These are phyloP conservation scores for Madurella mycetomatis DNA, from an alignment of 2,329 filamentous ascomycete species.

Conservation along the genomic window DNA sequence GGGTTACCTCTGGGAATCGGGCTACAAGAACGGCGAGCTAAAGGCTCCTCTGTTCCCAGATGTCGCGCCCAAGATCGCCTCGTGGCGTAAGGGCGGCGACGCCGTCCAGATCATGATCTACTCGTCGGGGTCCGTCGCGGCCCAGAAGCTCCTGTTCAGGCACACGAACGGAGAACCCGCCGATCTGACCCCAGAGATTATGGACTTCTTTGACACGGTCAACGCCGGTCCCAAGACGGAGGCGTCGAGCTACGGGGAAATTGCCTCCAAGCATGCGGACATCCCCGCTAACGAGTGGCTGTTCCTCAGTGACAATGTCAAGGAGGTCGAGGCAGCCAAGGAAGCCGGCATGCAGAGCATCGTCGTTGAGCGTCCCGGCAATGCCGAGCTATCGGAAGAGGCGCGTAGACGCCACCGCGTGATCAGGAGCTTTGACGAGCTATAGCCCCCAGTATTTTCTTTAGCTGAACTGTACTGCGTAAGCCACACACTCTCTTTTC, in stretches of 20 bases:
- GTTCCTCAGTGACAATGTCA: constrained; percentile 78
- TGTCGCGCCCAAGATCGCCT: constrained; percentile 58
- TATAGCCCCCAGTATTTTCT: constrained; percentile 10
- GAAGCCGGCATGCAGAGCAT: constrained; percentile 59
- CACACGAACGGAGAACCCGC: constrained; percentile 56
- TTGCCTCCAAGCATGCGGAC: constrained; percentile 47
- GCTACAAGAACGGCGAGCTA: constrained; percentile 66
- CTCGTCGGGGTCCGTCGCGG: constrained; percentile 73
- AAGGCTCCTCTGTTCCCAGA: constrained; percentile 71
- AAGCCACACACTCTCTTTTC: neutral
- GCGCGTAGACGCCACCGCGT: constrained; percentile 27
- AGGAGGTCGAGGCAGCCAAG: constrained; percentile 60
- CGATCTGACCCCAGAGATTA: constrained; percentile 57
- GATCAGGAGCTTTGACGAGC: constrained; percentile 31
- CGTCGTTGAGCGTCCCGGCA: constrained; percentile 64
- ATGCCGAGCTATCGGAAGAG: constrained; percentile 55
- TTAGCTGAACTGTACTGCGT: neutral
- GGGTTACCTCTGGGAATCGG: constrained; percentile 71
- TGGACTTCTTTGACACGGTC: constrained; percentile 72
- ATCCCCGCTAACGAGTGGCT: constrained; percentile 53
- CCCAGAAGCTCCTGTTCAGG: constrained; percentile 74
- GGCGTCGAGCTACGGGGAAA: constrained; percentile 61
- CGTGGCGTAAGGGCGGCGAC: constrained; percentile 42
- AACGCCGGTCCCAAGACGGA: constrained; percentile 74
- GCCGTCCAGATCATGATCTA: constrained; percentile 67